These are phyloP conservation scores for Fusarium sp. DNA, from an alignment of 2,329 filamentous ascomycete species.

Conservation along the genomic window DNA sequence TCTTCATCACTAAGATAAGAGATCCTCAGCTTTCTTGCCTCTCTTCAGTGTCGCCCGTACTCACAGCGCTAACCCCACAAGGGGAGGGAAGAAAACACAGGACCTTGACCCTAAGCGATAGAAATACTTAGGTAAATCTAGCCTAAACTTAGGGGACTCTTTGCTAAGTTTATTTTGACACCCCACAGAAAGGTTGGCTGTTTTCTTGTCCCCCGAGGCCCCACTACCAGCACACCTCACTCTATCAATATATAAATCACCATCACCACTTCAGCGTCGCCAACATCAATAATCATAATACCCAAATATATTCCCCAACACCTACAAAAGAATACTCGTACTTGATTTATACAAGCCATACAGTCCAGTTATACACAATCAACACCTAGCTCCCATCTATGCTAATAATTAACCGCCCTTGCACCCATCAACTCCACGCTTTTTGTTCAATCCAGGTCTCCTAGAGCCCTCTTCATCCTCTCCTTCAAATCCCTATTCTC, in stretches of 20 bases:
- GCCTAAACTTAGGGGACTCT: too few relatives aligned
- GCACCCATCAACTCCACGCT: not conserved
- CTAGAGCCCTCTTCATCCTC: constrained; percentile 61
- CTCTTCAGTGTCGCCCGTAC: too few relatives aligned
- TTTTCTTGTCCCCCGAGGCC: too few relatives aligned
- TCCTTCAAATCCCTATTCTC: constrained; percentile 78
- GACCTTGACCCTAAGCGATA: too few relatives aligned
- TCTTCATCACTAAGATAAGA: not conserved
- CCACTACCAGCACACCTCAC: not conserved
- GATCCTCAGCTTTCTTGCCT: too few relatives aligned
- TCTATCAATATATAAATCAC: not conserved
- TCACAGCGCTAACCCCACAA: not conserved
- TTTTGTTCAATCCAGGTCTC: constrained; percentile 41
- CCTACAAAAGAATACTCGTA: constrained; percentile 10
- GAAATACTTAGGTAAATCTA: too few relatives aligned
- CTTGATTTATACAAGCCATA: constrained; percentile 7
- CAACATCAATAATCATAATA: not conserved
- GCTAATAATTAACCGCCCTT: constrained; percentile 6
- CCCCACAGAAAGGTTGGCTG: too few relatives aligned
- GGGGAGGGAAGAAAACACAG: too few relatives aligned
- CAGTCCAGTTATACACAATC: not conserved
- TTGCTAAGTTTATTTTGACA: too few relatives aligned
- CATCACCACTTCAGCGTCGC: not conserved
- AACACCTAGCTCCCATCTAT: constrained; percentile 42
- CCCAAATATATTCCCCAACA: constrained; percentile 15